phyloP scores from a whole-genome alignment of 495 filamentous ascomycete species.

The Barbatosphaeria neglecta region DNA sequence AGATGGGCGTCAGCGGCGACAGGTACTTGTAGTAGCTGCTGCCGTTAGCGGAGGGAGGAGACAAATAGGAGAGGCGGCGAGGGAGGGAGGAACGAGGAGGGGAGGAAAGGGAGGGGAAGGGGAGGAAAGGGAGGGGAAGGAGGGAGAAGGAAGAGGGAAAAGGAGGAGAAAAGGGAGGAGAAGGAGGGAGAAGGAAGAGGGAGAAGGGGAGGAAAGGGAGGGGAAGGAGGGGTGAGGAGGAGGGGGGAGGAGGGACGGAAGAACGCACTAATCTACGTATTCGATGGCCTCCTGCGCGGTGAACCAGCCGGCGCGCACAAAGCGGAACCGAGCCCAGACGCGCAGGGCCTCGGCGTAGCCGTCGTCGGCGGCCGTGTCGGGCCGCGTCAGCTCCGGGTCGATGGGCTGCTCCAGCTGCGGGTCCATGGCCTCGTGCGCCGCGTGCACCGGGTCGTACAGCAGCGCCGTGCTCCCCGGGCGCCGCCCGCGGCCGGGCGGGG shows the following conservation, averaged over 20 bases:
- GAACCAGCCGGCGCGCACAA: constrained; percentile 93
- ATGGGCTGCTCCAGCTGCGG: constrained; percentile 15
- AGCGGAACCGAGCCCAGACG: constrained; percentile 81
- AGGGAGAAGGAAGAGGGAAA: neutral
- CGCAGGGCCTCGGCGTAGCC: constrained; percentile 59
- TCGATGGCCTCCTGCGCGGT: constrained; percentile 83
- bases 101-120: neutral
- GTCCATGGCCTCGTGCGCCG: constrained; percentile 10
- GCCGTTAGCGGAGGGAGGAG: neutral
- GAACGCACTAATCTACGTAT: constrained; percentile 80
- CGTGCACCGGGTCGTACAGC: constrained; percentile 9
- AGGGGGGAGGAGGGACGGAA: too few relatives aligned
- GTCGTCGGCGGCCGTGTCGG: constrained; percentile 24
- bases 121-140: neutral
- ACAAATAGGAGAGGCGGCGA: neutral
- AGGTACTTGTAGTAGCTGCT: constrained; percentile 77
- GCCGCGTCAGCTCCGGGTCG: constrained; percentile 23
- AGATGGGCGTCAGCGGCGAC: constrained; percentile 83
- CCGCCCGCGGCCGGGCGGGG: constrained; percentile 9
- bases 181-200: too few relatives aligned
- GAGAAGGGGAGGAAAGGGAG: neutral
- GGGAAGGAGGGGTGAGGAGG: neutral
- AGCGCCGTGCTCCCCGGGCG: constrained; percentile 6
- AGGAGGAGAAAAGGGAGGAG: too few relatives aligned
- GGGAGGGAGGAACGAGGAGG: neutral